phyloP scores from a whole-genome alignment of 768 basidiomycete species.

The Russula sp. region DNA sequence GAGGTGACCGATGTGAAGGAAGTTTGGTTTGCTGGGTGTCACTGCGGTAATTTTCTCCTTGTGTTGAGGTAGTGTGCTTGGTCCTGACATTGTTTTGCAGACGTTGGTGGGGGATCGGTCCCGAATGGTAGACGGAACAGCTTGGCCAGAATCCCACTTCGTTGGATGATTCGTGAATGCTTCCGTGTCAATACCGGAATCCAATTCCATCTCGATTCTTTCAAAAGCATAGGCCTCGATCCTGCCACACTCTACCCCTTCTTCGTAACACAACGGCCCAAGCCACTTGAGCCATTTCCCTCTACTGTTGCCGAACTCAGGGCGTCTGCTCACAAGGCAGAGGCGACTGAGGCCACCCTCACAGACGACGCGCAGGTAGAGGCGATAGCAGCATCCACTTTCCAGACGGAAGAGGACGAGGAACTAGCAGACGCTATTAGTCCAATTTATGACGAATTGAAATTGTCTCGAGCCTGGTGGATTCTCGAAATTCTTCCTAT shows the following conservation, averaged over 20 bases:
- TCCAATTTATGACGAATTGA: constrained; percentile 56
- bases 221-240: constrained; percentile 36
- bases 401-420: constrained; percentile 56
- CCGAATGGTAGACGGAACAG: constrained; percentile 53
- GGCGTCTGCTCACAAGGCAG: not conserved
- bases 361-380: constrained; percentile 15
- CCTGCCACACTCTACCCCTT: constrained; percentile 34
- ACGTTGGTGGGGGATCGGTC: constrained; percentile 73
- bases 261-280: constrained; percentile 31
- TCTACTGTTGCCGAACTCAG: not conserved
- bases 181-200: constrained; percentile 48
- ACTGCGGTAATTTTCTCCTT: constrained; percentile 50
- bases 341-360: constrained; percentile 29
- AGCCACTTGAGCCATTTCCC: constrained; percentile 4
- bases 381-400: constrained; percentile 26
- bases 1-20: constrained; percentile 60
- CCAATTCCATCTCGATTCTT: constrained; percentile 39
- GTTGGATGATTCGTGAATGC: constrained; percentile 54
- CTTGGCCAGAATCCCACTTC: constrained; percentile 67
- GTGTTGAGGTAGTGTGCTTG: not conserved
- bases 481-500: constrained; percentile 50
- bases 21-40: constrained; percentile 79
- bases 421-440: constrained; percentile 58
- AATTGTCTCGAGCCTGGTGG: constrained; percentile 57
- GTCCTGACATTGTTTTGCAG: constrained; percentile 37